Conservation (phyloP, 192 early-diverging fungal genomes). For the Coemansia sp. region DNA sequence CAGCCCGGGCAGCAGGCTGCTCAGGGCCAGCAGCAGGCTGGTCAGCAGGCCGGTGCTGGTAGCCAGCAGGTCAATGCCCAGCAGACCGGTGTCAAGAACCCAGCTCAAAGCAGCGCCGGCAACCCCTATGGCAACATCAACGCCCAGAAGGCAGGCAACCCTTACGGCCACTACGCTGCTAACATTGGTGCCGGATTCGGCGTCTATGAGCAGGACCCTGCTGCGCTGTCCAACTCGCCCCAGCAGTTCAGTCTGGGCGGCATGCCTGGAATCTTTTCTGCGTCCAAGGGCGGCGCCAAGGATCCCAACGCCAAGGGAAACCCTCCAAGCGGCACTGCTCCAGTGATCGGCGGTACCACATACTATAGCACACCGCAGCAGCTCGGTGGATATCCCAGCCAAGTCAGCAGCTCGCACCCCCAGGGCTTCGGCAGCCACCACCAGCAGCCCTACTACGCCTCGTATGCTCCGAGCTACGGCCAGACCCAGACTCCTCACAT, state of each 20-base stretch:
- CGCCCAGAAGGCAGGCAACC: conserved; percentile 50
- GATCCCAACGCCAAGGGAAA: conserved; percentile 32
- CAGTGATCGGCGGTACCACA: conserved; percentile 51
- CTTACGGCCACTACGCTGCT: conserved; percentile 46
- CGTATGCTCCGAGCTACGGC: conserved; percentile 41
- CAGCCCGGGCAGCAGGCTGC: conserved; percentile 53
- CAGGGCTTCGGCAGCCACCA: conserved; percentile 36
- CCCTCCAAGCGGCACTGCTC: conserved; percentile 38
- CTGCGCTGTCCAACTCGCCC: conserved; percentile 41
- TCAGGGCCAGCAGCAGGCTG: conserved; percentile 21
- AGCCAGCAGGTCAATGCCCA: conserved; percentile 30
- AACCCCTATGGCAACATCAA: conserved; percentile 45
- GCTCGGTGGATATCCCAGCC: conserved; percentile 46
- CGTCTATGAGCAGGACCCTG: conserved; percentile 51
- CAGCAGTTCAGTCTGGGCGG: conserved; percentile 52
- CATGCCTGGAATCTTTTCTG: conserved; percentile 48
- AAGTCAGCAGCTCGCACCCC: conserved; percentile 38
- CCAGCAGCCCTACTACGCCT: conserved; percentile 49
- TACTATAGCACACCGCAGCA: conserved; percentile 56
- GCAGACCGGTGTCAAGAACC: conserved; percentile 39
- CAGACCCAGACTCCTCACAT: conserved; percentile 50
- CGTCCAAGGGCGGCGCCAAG: conserved; percentile 40
- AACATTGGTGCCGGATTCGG: conserved; percentile 49
- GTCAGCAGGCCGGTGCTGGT: conserved; percentile 24
- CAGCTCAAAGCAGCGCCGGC: conserved; percentile 25